A percentile compares a stretch with the other conserved stretches of the same genome.
Conservation (phyloP, 257 asterid species). For the Parsonsia alboflavescens region DNA sequence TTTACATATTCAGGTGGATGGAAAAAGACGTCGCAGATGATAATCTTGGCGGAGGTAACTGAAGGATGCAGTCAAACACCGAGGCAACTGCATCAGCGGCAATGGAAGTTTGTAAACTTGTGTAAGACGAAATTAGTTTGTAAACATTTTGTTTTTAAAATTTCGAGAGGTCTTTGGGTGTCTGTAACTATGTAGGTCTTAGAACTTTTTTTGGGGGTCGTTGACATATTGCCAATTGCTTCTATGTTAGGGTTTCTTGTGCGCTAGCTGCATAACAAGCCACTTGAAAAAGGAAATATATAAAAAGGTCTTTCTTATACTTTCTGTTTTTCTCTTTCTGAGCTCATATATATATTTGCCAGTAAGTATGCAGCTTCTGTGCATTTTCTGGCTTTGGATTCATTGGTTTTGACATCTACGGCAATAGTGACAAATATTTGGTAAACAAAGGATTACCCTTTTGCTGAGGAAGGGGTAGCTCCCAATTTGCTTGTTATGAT, state of each 20-base stretch:
- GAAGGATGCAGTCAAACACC: constrained; percentile 29
- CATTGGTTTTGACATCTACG: not conserved
- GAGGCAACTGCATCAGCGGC: constrained; percentile 27
- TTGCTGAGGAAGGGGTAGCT: not conserved
- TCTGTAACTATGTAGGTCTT: constrained; percentile 40
- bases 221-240: not conserved
- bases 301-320: constrained; percentile 13
- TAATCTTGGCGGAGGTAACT: constrained; percentile 3
- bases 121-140: constrained; percentile 31
- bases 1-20: constrained; percentile 53
- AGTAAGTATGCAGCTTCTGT: not conserved
- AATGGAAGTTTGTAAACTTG: constrained; percentile 16
- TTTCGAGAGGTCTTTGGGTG: constrained; percentile 40
- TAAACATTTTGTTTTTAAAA: constrained; percentile 23
- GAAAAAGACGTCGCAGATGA: constrained; percentile 78
- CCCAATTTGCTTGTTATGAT: not conserved
- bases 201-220: constrained; percentile 7
- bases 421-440: not conserved
- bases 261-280: constrained; percentile 17
- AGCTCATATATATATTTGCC: not conserved
- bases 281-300: constrained; percentile 18
- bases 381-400: not conserved
- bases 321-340: not conserved
- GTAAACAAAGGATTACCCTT: not conserved
- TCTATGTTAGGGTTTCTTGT: constrained; percentile 12